Evolutionary conservation across 1,284 basidiomycete genomes (phyloP).

Genomic region (Ceratobasidium sp.): DNA sequence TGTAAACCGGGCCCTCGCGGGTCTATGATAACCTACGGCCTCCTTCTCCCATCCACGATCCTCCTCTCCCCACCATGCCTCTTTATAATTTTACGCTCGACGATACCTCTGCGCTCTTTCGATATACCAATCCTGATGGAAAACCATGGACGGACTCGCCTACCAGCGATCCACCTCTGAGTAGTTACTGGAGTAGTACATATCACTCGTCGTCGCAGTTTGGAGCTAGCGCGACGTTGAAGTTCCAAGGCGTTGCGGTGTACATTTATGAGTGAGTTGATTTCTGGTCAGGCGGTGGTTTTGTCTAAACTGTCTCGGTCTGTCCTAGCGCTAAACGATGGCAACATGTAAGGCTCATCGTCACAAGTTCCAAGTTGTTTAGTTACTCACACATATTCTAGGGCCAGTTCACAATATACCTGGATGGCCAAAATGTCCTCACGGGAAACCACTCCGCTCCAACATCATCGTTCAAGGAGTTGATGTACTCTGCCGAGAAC

Average conservation of each 20-base stretch:
- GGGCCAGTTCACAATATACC: conserved; percentile 17
- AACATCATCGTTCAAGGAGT: neutral
- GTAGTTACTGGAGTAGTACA: conserved; percentile 6
- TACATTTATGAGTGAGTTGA: conserved; percentile 32
- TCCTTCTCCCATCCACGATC: neutral
- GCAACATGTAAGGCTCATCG: conserved; percentile 11
- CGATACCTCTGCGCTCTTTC: conserved; percentile 22
- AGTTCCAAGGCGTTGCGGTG: conserved; percentile 25
- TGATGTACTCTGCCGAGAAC: conserved; percentile 1
- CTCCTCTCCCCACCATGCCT: neutral
- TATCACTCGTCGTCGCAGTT: conserved; percentile 10
- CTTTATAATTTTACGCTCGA: conserved; percentile 10
- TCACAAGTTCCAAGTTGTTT: too few species aligned
- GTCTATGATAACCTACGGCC: too few species aligned
- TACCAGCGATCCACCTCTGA: conserved; percentile 5
- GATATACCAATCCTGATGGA: neutral
- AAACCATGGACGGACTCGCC: conserved; percentile 31
- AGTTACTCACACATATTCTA: too few species aligned
- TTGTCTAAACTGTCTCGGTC: too few species aligned
- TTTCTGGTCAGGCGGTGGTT: too few species aligned
- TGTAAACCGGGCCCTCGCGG: too few species aligned
- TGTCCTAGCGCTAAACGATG: conserved; percentile 13
- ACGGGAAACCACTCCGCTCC: conserved; percentile 14
- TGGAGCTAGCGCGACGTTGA: conserved; percentile 10
- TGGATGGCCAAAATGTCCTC: conserved; percentile 3